Percentiles rank a stretch among this genome's conserved stretches.
Conservation (phyloP, 2,329 filamentous ascomycete genomes). For the Aspergillus viridinutans region DNA sequence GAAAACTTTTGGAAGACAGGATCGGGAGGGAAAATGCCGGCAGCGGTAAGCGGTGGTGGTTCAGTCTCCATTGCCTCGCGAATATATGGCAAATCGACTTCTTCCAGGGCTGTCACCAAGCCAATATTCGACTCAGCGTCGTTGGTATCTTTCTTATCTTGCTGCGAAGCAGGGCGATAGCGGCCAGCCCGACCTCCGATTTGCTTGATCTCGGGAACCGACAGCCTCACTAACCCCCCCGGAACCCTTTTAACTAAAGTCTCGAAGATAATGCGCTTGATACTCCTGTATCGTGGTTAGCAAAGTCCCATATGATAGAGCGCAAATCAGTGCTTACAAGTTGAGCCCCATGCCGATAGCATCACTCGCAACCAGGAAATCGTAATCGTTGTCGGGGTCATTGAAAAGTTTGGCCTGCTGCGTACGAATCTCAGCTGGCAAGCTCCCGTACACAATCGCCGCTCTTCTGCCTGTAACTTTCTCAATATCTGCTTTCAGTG, state of each 20-base stretch:
- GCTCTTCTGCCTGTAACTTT: slow-evolving; percentile 70
- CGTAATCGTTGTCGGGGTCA: slow-evolving; percentile 90
- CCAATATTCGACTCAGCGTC: slow-evolving; percentile 50
- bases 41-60: slow-evolving; percentile 62
- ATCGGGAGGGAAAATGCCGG: slow-evolving; percentile 70
- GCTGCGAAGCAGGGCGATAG: slow-evolving; percentile 67
- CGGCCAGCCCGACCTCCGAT: slow-evolving; percentile 91
- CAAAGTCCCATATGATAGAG: neutral
- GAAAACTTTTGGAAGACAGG: slow-evolving; percentile 70
- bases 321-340: slow-evolving; percentile 51
- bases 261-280: slow-evolving; percentile 88
- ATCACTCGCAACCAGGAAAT: slow-evolving; percentile 88
- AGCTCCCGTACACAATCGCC: slow-evolving; percentile 85
- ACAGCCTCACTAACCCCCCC: slow-evolving; percentile 52
- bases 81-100: slow-evolving; percentile 62
- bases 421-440: slow-evolving; percentile 89
- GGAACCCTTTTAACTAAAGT: slow-evolving; percentile 69
- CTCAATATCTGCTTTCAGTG: slow-evolving; percentile 74
- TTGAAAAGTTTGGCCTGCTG: slow-evolving; percentile 93
- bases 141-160: slow-evolving; percentile 21
- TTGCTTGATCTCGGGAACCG: slow-evolving; percentile 80
- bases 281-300: slow-evolving; percentile 46
- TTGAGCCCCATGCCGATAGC: slow-evolving; percentile 98
- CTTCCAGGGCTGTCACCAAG: slow-evolving; percentile 72
- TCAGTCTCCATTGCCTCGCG: slow-evolving; percentile 59